These are phyloP conservation scores for Deinandra increscens DNA, from an alignment of 129 eudicot species.

Conservation along the genomic window DNA sequence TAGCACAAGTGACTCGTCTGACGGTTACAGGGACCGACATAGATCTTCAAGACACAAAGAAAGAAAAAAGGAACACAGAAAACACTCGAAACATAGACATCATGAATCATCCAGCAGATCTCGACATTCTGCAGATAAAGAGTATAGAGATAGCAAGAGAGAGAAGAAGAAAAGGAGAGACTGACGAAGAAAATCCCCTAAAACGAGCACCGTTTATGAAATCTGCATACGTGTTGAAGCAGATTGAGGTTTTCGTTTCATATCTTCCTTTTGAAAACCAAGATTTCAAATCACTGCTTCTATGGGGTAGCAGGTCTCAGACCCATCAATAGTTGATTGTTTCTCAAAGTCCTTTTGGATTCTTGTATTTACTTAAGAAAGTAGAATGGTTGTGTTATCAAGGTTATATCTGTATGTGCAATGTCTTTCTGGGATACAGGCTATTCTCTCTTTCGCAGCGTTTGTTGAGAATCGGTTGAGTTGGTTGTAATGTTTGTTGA, in stretches of 20 bases:
- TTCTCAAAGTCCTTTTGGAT: neutral
- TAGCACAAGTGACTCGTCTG: constrained; percentile 47
- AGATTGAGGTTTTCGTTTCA: too few species aligned
- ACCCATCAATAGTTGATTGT: neutral
- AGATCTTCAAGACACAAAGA: constrained; percentile 70
- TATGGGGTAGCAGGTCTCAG: too few species aligned
- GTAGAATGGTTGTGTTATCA: neutral
- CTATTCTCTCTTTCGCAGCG: neutral
- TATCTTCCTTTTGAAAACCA: too few species aligned
- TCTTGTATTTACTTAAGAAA: neutral
- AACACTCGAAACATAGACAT: constrained; percentile 54
- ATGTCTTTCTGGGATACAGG: neutral
- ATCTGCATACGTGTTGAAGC: neutral
- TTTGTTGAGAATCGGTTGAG: too few species aligned
- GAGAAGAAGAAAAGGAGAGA: constrained; percentile 50
- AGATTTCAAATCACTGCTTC: too few species aligned
- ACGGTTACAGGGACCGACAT: constrained; percentile 41
- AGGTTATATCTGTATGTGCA: neutral
- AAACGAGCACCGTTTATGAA: neutral
- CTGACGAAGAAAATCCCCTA: constrained; percentile 20
- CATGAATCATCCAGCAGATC: constrained; percentile 46
- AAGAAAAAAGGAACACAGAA: constrained; percentile 54
- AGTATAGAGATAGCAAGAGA: constrained; percentile 42
- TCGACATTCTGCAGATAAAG: constrained; percentile 50
- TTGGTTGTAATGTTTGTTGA: too few species aligned